phyloP scores from a whole-genome alignment of 2,329 filamentous ascomycete species.

The Calonectria pteridis region DNA sequence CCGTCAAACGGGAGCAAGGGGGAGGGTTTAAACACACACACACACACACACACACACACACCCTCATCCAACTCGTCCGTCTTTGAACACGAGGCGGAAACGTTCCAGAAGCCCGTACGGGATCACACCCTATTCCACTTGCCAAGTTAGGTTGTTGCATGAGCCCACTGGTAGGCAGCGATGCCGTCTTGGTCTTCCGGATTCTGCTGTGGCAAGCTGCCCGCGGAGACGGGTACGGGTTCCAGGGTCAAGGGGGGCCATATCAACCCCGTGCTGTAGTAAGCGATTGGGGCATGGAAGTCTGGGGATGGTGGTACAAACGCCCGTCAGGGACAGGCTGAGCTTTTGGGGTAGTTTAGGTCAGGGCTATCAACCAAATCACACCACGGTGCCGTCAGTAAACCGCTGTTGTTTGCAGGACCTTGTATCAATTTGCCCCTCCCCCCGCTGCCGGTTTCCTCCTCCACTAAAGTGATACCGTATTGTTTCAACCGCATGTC shows the following conservation, averaged over 20 bases:
- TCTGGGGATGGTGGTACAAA: slow-evolving; percentile 35
- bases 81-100: slow-evolving; percentile 27
- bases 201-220: neutral
- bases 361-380: slow-evolving; percentile 38
- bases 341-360: slow-evolving; percentile 29
- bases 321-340: slow-evolving; percentile 33
- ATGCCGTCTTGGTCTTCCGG: slow-evolving; percentile 24
- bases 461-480: slow-evolving; percentile 9
- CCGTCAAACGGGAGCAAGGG: slow-evolving; percentile 23
- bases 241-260: neutral
- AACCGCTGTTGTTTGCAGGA: slow-evolving; percentile 27
- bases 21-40: slow-evolving; percentile 9
- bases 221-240: neutral
- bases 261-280: slow-evolving; percentile 24
- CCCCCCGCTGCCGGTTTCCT: slow-evolving; percentile 17
- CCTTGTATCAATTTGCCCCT: slow-evolving; percentile 24
- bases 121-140: slow-evolving; percentile 30
- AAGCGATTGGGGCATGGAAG: slow-evolving; percentile 26
- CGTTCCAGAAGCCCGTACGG: slow-evolving; percentile 42
- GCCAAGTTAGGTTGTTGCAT: slow-evolving; percentile 33
- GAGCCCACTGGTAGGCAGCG: slow-evolving; percentile 20
- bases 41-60: slow-evolving; percentile 15
- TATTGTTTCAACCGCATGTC: slow-evolving; percentile 7
- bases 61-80: slow-evolving; percentile 23
- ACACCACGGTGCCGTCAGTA: slow-evolving; percentile 27